phyloP scores from a whole-genome alignment of 2,329 filamentous ascomycete species.

The Pseudocercospora crystallina region DNA sequence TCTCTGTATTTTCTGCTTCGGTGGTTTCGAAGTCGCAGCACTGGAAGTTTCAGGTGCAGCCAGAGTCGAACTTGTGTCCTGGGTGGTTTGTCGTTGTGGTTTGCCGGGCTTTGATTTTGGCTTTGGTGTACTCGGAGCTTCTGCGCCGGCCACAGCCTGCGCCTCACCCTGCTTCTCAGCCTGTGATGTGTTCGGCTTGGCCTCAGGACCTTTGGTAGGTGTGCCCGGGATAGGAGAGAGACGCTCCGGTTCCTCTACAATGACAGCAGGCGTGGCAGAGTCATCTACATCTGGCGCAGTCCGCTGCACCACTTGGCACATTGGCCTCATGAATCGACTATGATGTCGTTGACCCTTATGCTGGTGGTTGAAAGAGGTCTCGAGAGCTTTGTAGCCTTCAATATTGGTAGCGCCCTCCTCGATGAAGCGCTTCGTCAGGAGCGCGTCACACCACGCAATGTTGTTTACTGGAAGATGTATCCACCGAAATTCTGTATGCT shows the following conservation, averaged over 20 bases:
- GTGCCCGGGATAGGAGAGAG: slow-evolving; percentile 9
- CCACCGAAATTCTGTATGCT: slow-evolving; percentile 45
- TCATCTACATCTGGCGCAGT: slow-evolving; percentile 17
- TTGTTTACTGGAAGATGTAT: slow-evolving; percentile 51
- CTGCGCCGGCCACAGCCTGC: slow-evolving; percentile 2
- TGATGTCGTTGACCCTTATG: slow-evolving; percentile 60
- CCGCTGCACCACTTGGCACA: slow-evolving; percentile 40
- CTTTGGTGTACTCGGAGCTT: not conserved
- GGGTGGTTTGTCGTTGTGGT: slow-evolving; percentile 8
- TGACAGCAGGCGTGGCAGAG: slow-evolving; percentile 10
- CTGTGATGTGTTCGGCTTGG: slow-evolving; percentile 1
- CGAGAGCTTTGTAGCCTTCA: slow-evolving; percentile 62
- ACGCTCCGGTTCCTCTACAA: slow-evolving; percentile 16
- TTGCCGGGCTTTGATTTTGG: slow-evolving; percentile 2
- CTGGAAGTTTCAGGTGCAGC: slow-evolving; percentile 11
- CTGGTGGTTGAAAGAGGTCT: slow-evolving; percentile 62
- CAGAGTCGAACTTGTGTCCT: slow-evolving; percentile 12
- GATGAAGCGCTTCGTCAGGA: slow-evolving; percentile 65
- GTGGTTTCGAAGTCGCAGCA: not conserved
- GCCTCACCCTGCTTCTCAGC: not conserved
- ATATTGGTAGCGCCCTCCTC: slow-evolving; percentile 63
- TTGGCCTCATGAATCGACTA: slow-evolving; percentile 62
- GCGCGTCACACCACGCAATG: slow-evolving; percentile 62
- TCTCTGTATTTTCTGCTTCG: slow-evolving; percentile 12
- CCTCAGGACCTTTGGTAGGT: slow-evolving; percentile 2